Evolutionary conservation across 305 asterid species (phyloP), one percentile per base, ranked within the genome.

Genomic region (Fraxinus sp.): DNA sequence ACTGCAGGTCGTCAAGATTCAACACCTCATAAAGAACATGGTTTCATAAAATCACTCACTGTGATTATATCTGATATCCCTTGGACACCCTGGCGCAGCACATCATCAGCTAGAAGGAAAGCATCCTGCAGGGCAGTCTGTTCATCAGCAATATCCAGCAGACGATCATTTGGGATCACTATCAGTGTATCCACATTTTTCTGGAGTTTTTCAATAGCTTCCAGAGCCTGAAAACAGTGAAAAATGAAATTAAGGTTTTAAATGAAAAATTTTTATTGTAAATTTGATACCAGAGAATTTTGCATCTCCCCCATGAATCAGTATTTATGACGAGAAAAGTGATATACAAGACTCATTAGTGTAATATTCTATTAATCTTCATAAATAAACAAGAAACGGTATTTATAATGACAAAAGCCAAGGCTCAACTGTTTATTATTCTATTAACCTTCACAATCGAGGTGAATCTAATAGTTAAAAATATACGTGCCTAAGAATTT

Each of bases 51-150:
- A 57, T 80, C 46, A 87, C 97, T 87, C 83, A 96, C 99, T 0
- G 98, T 94, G 88, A 94, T 96, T 88, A 94, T 93, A 89, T 96
- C 98, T 59, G 99, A 91, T 84, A 96, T 96, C 84, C 99, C 99
- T 89, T 94, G 98, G 75, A 94, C 98, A 77, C 99, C 99, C 86
- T 94, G 99, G 76, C 97, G 97, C 77, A 96, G 90, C 77, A 96
- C 99, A 83, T 96, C 99, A 85, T 96, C 99, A 70, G 99, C 99
- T 81, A 94, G 89, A 89, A 94, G 97, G 89, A 96, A 96, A 82
- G 99, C 99, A 88, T 94, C 97, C 83, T 96, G 99, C 88, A 96
- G 94, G 13, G 97, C 91, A 70, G 97, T 94, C 79, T 94, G 95
- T 84, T 93, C 98, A 83, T 89, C 98, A 52, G 99, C 97, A 86